These are phyloP conservation scores for Corinectria fuckeliana DNA, from an alignment of 2,329 filamentous ascomycete species.

Conservation along the genomic window DNA sequence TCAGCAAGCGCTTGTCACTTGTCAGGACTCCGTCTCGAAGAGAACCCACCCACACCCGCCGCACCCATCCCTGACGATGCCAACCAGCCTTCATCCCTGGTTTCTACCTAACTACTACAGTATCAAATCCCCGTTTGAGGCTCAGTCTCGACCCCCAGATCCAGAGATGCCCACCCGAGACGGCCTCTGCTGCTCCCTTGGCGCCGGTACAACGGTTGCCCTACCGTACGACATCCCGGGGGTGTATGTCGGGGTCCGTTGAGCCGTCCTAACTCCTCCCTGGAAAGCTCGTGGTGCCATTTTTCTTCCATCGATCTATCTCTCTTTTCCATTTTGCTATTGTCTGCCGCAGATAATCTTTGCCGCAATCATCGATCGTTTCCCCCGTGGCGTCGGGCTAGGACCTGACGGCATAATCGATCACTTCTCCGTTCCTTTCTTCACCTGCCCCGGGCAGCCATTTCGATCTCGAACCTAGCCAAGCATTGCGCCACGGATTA, in stretches of 20 bases:
- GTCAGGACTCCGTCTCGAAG: constrained; percentile 23
- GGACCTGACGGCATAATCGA: constrained; percentile 24
- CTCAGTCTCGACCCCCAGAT: constrained; percentile 31
- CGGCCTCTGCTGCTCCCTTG: constrained; percentile 4
- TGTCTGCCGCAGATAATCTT: constrained; percentile 23
- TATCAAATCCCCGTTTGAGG: constrained; percentile 36
- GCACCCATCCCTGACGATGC: constrained; percentile 17
- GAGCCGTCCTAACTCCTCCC: neutral
- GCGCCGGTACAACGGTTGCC: constrained; percentile 8
- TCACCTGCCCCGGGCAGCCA: constrained; percentile 31
- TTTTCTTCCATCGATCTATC: constrained; percentile 17
- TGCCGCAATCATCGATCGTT: constrained; percentile 25
- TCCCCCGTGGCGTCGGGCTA: constrained; percentile 22
- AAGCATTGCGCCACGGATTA: neutral
- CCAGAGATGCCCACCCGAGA: constrained; percentile 19
- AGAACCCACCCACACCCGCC: constrained; percentile 13
- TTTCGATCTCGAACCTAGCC: constrained; percentile 17
- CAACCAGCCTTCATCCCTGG: constrained; percentile 27
- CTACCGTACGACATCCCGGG: neutral
- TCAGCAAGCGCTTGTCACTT: constrained; percentile 9
- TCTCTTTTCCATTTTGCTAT: constrained; percentile 11
- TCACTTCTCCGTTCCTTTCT: constrained; percentile 15
- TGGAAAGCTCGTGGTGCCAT: constrained; percentile 26
- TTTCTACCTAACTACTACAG: constrained; percentile 28
- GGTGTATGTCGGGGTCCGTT: neutral